Evolutionary conservation across 2,329 filamentous ascomycete genomes (phyloP).

Genomic region (Parasarocladium wereldwijsianum): DNA sequence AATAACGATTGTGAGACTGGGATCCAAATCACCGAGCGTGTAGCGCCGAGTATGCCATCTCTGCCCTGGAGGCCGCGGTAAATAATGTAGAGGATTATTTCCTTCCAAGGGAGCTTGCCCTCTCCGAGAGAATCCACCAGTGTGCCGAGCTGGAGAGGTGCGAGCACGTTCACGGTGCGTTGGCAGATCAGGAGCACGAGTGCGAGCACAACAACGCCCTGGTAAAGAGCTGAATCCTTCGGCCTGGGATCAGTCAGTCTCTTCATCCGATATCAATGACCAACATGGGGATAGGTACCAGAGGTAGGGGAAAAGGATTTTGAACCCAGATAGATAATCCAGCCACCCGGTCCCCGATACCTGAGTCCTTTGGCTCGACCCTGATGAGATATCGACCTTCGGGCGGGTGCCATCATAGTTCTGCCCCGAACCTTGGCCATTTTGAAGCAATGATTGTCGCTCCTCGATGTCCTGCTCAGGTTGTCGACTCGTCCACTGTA

Average conservation of each 20-base stretch:
- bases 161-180: slow-evolving; percentile 27
- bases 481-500: slow-evolving; percentile 12
- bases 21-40: slow-evolving; percentile 30
- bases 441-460: slow-evolving; percentile 23
- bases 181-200: slow-evolving; percentile 25
- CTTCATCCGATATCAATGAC: not conserved
- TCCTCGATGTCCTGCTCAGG: slow-evolving; percentile 18
- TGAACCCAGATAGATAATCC: slow-evolving; percentile 29
- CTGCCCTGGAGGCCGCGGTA: slow-evolving; percentile 30
- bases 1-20: slow-evolving; percentile 29
- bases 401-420: slow-evolving; percentile 14
- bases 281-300: slow-evolving; percentile 17
- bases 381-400: slow-evolving; percentile 5
- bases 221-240: slow-evolving; percentile 23
- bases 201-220: slow-evolving; percentile 24
- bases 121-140: slow-evolving; percentile 25
- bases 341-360: slow-evolving; percentile 24
- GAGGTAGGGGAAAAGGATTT: slow-evolving; percentile 28
- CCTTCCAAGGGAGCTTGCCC: slow-evolving; percentile 24
- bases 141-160: slow-evolving; percentile 24
- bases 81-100: slow-evolving; percentile 26
- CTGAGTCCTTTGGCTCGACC: slow-evolving; percentile 12
- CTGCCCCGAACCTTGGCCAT: slow-evolving; percentile 16
- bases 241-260: slow-evolving; percentile 16
- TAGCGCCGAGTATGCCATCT: slow-evolving; percentile 26